Evolutionary conservation across 176 grass and related monocot species (phyloP), one percentile per base, ranked within the genome.

Genomic region (Guadua angustifolia): DNA sequence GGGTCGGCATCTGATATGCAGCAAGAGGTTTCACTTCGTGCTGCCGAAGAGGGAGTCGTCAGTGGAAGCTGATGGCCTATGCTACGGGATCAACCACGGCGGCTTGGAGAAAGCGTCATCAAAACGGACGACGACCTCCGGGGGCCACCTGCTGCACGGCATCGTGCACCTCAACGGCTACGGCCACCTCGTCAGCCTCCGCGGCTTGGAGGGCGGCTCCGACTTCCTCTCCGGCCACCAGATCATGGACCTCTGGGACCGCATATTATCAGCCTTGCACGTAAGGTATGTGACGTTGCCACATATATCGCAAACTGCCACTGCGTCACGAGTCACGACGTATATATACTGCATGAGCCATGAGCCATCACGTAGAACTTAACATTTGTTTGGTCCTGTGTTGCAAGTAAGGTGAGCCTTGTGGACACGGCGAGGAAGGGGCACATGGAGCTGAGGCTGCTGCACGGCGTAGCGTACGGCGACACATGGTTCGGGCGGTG

Each of bases 11-110:
- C 89, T 98, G 77, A 89, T 95, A 79, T 93, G 95, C 77, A 92
- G 83, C 89, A 95, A 95, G 82, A 88, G 95, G 77, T 98, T 92
- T 68, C 95, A 98, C 91, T 95, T 98, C 69, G 80, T 98, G 68
- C 85, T 98, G 26, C 87, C 93, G 15, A 88, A 80, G 82, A 88
- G 88, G 83, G 90, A 97, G 44, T 39, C 75, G 9, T 40, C 70
- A 22, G 79, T 82, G 71, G 86, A 91, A 10, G 47, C 90, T 2
- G 86, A 92, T 19, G 78, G 74, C 11, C 79, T 93, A 10, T 63
- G 71, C 82, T 90, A 89, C 66, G 85, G 80, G 21, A 77, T 89
- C 57, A 45, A 80, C 74, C 45, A 74, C 66, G 63, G 60, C 22
- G 44, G 35, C 36, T 3, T 42, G 17, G 78, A 85, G 26, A 94